Evolutionary conservation across 305 asterid species (phyloP), one percentile per base, ranked within the genome.

Genomic region (Stenogyne calaminthoides): DNA sequence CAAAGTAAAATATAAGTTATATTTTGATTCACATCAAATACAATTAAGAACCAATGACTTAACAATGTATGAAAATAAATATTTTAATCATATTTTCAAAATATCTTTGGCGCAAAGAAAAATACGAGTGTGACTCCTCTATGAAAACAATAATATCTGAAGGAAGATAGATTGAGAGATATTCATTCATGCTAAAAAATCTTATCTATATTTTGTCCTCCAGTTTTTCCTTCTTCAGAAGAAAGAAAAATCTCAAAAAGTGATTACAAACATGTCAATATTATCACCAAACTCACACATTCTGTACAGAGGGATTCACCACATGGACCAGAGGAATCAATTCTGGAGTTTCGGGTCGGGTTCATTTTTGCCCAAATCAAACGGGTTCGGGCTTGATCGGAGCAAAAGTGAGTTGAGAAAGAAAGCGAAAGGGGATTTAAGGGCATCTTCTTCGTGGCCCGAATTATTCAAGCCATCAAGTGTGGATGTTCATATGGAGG

Each of bases 261-360:
- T 12, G 3, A 44, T 20, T 10, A 62, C 0, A 46, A 73, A 18
- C 14, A 92, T 93, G 98, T 88, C 96, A 20, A 76, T 85, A 47
- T 80, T 89, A 76, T 77, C 89, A 29, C 87, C 97, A 73, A 93
- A 86, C 81, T 84, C 93, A 29, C 88, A 84, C 57, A 80, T 91
- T 80, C 58, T 88, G 39, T 88, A 78, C 86, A 80, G 87, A 85
- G 95, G 89, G 81, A 80, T 86, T 80, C 78, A 70, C 10, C 88
- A 76, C 2, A 75, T 42, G 79, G 85, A 76, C 22, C 55, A 61
- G 42, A 82, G 56, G 1, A 84, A 39, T 5, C 83, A 80, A 64
- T 1, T 47, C 7, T 69, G 75, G 73, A 79, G 79, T 73, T 67
- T 78, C 36, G 84, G 84, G 9, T 19, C 76, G 19, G 74, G 82